Base-by-base conservation (phyloP, 768 basidiomycete species). In the Exidia glandulosa region DNA sequence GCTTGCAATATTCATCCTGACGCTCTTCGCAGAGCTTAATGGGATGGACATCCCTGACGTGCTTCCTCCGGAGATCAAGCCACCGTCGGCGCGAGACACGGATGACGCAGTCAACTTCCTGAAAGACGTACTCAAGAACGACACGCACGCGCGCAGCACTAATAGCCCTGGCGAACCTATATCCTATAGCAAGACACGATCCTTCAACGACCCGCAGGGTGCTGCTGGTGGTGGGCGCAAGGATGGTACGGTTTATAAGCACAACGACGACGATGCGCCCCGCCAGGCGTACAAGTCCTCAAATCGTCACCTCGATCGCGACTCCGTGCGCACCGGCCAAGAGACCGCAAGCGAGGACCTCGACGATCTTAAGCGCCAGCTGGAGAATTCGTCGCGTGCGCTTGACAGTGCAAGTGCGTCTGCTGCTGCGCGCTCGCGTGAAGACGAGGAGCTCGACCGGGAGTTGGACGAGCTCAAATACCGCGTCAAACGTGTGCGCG, bases 211-310 rank as follows among this genome's bases (percentile, higher is more conserved):
- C 56, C 72, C 78, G 12, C 74, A 79, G 5, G 74, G 83, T 2
- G 73, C 80, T 3, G 71, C 78, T 16, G 82, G 83, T 7, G 79
- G 83, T 2, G 77, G 79, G 3, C 80, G 88, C 12, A 83, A 85
- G 63, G 96, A 99, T 69, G 96, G 93, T 2, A 90, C 92, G 0
- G 87, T 92, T 33, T 99, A 96, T 77, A 90, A 90, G 66, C 88
- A 96, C 73, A 72, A 77, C 63, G 79, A 81, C 45, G 79, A 78
- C 30, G 85, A 83, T 65, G 77, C 77, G 6, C 79, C 81, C 2
- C 25, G 30, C 50, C 25, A 54, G 1, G 82, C 86, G 57, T 98
- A 97, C 76, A 85, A 88, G 67, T 83, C 91, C 2, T 81, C 82
- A 9, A 81, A 81, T 10, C 82, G 96, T 1, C 94, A 96, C 68